Percentiles rank a stretch among this genome's conserved stretches.
Evolutionary conservation across 148 eudicot genomes (phyloP).

Genomic region (Limonium bicolor): DNA sequence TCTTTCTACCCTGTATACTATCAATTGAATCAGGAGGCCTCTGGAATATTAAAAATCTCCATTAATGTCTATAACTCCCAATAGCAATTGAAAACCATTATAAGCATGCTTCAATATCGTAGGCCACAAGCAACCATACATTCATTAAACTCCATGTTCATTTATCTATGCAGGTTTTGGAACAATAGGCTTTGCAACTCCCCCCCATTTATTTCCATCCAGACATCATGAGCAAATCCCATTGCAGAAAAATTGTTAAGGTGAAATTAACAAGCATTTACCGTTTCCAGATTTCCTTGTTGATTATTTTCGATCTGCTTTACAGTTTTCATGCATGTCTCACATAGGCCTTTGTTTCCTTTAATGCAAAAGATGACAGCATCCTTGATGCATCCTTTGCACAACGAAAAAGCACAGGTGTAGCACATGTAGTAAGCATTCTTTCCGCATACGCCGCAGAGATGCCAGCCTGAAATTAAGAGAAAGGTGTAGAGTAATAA

Average conservation of each 20-base stretch:
- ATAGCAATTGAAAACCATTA: not conserved
- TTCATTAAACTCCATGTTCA: not conserved
- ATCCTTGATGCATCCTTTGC: conserved; percentile 77
- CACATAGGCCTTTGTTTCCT: conserved; percentile 83
- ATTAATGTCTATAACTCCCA: too few relatives aligned
- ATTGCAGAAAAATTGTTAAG: not conserved
- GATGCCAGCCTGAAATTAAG: conserved; percentile 83
- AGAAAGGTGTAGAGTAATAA: not conserved
- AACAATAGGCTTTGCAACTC: not conserved
- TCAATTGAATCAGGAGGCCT: too few relatives aligned
- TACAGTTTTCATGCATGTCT: conserved; percentile 66
- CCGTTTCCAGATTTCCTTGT: conserved; percentile 50
- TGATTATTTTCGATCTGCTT: conserved; percentile 62
- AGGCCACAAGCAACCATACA: not conserved
- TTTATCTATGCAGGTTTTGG: not conserved
- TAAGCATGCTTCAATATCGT: not conserved
- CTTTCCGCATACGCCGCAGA: conserved; percentile 75
- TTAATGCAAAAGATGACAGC: conserved; percentile 52
- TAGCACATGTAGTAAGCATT: conserved; percentile 79
- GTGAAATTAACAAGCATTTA: conserved; percentile 11
- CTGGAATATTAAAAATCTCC: too few relatives aligned
- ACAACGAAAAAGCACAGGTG: conserved; percentile 77
- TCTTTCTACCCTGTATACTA: too few relatives aligned
- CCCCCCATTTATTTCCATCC: not conserved
- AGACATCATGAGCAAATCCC: not conserved